Percentiles rank a stretch among this genome's conserved stretches.
Evolutionary conservation across 1,139 yeast species (phyloP).

Genomic region (Candida labiduridarum): DNA sequence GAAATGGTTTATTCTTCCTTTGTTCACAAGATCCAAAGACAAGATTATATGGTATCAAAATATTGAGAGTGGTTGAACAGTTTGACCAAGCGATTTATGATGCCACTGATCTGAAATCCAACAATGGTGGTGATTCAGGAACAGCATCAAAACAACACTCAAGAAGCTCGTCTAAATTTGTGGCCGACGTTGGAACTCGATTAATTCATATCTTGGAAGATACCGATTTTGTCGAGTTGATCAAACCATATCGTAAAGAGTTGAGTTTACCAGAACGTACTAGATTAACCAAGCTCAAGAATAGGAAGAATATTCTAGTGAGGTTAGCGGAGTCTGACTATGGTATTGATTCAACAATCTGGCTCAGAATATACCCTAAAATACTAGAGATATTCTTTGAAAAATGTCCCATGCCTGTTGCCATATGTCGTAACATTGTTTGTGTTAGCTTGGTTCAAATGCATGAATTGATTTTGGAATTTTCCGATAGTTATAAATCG

Average conservation of each 20-base stretch:
- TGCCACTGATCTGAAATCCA: conserved; percentile 29
- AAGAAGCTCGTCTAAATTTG: conserved; percentile 68
- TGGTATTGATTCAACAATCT: conserved; percentile 92
- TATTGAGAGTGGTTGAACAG: conserved; percentile 73
- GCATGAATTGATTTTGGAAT: conserved; percentile 74
- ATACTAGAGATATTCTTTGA: conserved; percentile 73
- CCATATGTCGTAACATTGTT: conserved; percentile 88
- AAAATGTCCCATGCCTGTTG: conserved; percentile 90
- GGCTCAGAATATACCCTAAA: conserved; percentile 88
- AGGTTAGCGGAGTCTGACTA: conserved; percentile 86
- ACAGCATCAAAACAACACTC: conserved; percentile 46
- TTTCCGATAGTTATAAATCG: conserved; percentile 54
- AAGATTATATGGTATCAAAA: conserved; percentile 72
- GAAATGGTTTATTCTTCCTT: conserved; percentile 88
- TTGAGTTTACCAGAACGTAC: conserved; percentile 82
- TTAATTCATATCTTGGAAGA: conserved; percentile 76
- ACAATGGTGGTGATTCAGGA: conserved; percentile 8
- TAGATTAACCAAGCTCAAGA: conserved; percentile 64
- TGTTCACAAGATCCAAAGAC: conserved; percentile 84
- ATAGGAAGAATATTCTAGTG: conserved; percentile 65
- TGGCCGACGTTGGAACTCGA: conserved; percentile 78
- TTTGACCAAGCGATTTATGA: conserved; percentile 82
- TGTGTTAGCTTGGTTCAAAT: conserved; percentile 87
- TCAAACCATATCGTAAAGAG: conserved; percentile 59
- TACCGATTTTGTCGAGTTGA: conserved; percentile 66